Evolutionary conservation across 208 protist genomes (phyloP).

Genomic region (Trypanosoma scelopori): DNA sequence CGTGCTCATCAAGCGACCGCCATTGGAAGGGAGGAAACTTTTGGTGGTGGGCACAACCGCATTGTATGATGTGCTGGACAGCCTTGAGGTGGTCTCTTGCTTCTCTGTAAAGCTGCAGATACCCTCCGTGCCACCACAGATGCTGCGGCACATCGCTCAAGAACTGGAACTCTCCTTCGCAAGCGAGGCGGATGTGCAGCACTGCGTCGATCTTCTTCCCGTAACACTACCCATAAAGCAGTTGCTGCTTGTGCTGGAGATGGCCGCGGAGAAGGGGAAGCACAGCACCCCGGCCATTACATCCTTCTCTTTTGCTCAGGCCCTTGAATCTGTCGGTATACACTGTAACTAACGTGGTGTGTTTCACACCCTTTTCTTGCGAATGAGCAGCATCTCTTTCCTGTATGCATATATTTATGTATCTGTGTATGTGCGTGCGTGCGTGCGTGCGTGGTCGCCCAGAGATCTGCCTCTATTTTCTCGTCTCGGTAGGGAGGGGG

Average conservation of each 20-base stretch:
- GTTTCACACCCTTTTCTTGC: not conserved
- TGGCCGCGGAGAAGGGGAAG: conserved; percentile 54
- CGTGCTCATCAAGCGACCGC: conserved; percentile 94
- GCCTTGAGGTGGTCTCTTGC: conserved; percentile 88
- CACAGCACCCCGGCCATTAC: conserved; percentile 32
- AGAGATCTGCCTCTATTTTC: no score
- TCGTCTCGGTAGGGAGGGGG: no score
- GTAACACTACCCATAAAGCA: conserved; percentile 74
- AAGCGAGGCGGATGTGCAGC: conserved; percentile 28
- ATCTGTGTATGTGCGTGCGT: no score
- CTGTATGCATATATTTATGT: conserved; percentile 16
- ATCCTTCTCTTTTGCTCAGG: conserved; percentile 47
- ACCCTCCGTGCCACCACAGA: conserved; percentile 39
- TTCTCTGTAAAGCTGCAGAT: conserved; percentile 90
- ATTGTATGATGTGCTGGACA: conserved; percentile 84
- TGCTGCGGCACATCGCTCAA: conserved; percentile 42
- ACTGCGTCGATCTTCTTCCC: conserved; percentile 35
- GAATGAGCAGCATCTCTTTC: not conserved
- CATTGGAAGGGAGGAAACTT: conserved; percentile 92
- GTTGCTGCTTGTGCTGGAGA: conserved; percentile 79
- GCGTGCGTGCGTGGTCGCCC: no score
- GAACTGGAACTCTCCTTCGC: conserved; percentile 49
- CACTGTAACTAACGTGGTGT: not conserved
- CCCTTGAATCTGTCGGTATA: conserved; percentile 57
- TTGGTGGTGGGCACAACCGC: conserved; percentile 95